Evolutionary conservation across 345 rosid genomes (phyloP), one percentile per base, ranked within the genome.

Genomic region (Raphanus sativus): DNA sequence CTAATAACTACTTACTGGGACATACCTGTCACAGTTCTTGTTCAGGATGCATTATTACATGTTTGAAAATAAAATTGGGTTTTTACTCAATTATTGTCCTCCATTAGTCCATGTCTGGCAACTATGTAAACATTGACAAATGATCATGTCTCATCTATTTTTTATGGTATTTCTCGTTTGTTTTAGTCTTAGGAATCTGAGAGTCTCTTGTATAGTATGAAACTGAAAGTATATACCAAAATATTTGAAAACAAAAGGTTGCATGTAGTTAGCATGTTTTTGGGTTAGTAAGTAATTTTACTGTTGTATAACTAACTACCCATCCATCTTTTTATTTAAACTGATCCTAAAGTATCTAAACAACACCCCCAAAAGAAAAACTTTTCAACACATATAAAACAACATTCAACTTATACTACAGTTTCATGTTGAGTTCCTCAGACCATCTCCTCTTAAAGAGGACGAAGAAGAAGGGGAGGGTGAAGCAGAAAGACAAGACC

Each of bases 391-490:
- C 28, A 65, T 15, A 29, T 56, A 54, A 71, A 70, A 70, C 65
- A 34, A 40, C 71, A 55, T 28, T 64, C 32, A 38, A 56, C 61
- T 70, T 64, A 0, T 11, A 54, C 33, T 13, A 42, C 25, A 72
- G 63, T 45, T 73, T 79, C 40, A 74, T 40, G 75, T 38, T 62
- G 67, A 45, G 64, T 80, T 69, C 12, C 55, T 58, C 45, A 80
- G 33, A 25, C 42, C 34, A 11, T 69, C 79, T 80, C 40, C 79
- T 80, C 40, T 63, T 56, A 79, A 30, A 67, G 73, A 70, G 56
- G 90, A 85, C 48, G 90, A 74, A 25, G 91, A 84, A 28, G 92
- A 75, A 26, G 94, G 86, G 40, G 97, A 92, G 1, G 97, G 84
- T 0, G 94, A 86, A 12, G 95, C 78, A 9, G 94, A 86, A 77